Conservation (phyloP, 2,329 filamentous ascomycete genomes). For the Sordariomycetes sp. region DNA sequence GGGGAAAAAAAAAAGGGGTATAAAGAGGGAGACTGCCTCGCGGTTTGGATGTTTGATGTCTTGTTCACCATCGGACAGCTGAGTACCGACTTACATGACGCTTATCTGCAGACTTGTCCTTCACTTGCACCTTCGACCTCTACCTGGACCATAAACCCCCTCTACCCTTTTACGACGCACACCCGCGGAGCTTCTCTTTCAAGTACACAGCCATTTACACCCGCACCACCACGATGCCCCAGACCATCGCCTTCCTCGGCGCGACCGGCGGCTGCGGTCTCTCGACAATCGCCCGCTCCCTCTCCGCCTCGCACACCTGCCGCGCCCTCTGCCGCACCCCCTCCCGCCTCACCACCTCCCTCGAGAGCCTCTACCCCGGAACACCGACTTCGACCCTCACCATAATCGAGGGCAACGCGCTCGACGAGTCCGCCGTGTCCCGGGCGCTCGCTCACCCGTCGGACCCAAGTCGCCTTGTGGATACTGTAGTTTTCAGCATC, state of each 20-base stretch:
- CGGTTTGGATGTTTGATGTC: background rate
- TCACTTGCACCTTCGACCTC: background rate
- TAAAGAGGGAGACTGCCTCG: background rate
- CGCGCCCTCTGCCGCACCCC: slow-evolving; percentile 35
- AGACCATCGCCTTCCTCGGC: slow-evolving; percentile 37
- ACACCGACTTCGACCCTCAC: slow-evolving; percentile 18
- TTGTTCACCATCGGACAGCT: background rate
- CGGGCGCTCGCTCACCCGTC: slow-evolving; percentile 17
- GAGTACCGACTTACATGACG: background rate
- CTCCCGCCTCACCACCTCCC: slow-evolving; percentile 26
- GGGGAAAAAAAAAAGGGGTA: background rate
- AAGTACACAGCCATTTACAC: background rate
- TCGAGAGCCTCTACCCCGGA: slow-evolving; percentile 15
- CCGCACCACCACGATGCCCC: slow-evolving; percentile 1
- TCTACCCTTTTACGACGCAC: too few species aligned
- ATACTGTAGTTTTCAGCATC: slow-evolving; percentile 32
- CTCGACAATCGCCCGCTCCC: slow-evolving; percentile 27
- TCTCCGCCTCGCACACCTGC: slow-evolving; percentile 31
- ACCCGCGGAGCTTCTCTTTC: too few species aligned
- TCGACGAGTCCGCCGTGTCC: slow-evolving; percentile 22
- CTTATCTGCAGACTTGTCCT: background rate
- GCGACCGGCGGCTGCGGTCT: slow-evolving; percentile 36
- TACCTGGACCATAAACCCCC: background rate
- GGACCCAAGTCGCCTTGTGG: slow-evolving; percentile 20
- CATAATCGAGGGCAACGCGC: slow-evolving; percentile 32